Percentiles rank a stretch among this genome's conserved stretches.
Conservation (phyloP, 495 filamentous ascomycete species). For the Pyrenula massariospora region DNA sequence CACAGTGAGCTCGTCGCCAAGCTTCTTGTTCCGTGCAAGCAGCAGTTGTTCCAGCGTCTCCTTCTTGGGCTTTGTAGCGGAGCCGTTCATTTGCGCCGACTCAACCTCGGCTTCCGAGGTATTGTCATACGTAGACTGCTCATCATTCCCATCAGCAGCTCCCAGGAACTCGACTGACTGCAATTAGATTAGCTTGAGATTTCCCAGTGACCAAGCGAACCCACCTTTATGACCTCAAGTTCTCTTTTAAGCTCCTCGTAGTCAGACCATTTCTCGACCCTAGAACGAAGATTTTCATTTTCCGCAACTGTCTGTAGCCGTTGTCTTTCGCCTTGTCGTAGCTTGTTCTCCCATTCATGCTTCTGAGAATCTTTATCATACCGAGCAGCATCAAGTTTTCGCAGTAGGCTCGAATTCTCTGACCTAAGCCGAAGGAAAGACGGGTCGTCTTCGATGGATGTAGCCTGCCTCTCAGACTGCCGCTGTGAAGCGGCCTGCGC, state of each 20-base stretch:
- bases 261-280: slow-evolving; percentile 80
- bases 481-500: slow-evolving; percentile 75
- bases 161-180: slow-evolving; percentile 90
- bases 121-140: slow-evolving; percentile 17
- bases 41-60: slow-evolving; percentile 86
- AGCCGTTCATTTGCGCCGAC: slow-evolving; percentile 27
- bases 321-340: slow-evolving; percentile 35
- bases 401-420: slow-evolving; percentile 81
- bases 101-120: slow-evolving; percentile 10
- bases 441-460: slow-evolving; percentile 72
- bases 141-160: slow-evolving; percentile 66
- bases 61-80: slow-evolving; percentile 45
- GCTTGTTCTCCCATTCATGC: slow-evolving; percentile 57
- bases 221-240: slow-evolving; percentile 80
- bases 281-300: slow-evolving; percentile 61
- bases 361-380: slow-evolving; percentile 73
- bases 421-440: slow-evolving; percentile 73
- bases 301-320: slow-evolving; percentile 49
- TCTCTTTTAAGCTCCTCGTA: slow-evolving; percentile 95
- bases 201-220: slow-evolving; percentile 2
- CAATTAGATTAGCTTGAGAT: slow-evolving; percentile 1
- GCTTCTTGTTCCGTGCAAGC: slow-evolving; percentile 87
- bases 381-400: slow-evolving; percentile 71
- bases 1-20: slow-evolving; percentile 85
- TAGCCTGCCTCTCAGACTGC: slow-evolving; percentile 36